These are phyloP conservation scores for Solanum chilense DNA, from an alignment of 257 asterid species.

Conservation along the genomic window DNA sequence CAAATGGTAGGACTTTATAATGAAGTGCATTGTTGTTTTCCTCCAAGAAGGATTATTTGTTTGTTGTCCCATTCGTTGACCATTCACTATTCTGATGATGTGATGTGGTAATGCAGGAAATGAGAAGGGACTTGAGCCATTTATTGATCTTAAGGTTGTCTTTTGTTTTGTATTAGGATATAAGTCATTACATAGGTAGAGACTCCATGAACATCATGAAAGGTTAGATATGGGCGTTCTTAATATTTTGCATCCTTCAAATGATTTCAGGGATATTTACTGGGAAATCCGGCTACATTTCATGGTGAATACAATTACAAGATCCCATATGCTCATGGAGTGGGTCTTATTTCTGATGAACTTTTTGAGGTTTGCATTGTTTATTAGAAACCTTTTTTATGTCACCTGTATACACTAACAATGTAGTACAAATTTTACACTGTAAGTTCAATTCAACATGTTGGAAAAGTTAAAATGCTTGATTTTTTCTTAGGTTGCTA, in stretches of 20 bases:
- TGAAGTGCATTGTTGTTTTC: neutral
- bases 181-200: neutral
- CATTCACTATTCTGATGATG: neutral
- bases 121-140: constrained; percentile 4
- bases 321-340: constrained; percentile 5
- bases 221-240: neutral
- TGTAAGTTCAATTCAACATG: neutral
- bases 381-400: neutral
- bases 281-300: constrained; percentile 12
- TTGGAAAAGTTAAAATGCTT: neutral
- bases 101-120: constrained; percentile 6
- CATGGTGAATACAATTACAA: neutral
- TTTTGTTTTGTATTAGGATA: neutral
- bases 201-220: neutral
- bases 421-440: neutral
- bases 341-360: constrained; percentile 1
- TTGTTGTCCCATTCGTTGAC: neutral
- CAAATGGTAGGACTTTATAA: neutral
- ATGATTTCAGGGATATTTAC: constrained; percentile 14
- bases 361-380: neutral
- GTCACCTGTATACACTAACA: neutral
- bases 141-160: constrained; percentile 8
- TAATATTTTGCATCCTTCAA: neutral
- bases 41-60: neutral
- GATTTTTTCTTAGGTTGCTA: neutral